Base-by-base conservation (phyloP, 495 filamentous ascomycete genomes). In the Pseudoneurospora amorphoporcata region DNA sequence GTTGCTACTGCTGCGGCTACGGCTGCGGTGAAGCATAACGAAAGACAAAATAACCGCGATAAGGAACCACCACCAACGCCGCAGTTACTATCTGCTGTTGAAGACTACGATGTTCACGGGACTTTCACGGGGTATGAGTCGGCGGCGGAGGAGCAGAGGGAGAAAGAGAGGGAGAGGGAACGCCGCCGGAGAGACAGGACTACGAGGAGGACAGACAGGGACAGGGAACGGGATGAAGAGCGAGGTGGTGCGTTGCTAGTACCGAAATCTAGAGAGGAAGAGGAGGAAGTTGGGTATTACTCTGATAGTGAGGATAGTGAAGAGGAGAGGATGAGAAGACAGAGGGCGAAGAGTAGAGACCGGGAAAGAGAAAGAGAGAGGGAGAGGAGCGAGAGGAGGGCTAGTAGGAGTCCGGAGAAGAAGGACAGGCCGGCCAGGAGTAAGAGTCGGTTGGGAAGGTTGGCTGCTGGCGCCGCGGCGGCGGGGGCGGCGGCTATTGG, bases 401-500 rank as follows among this genome's bases (percentile, higher is more conserved):
- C 1, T 0, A 35, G 53, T 35, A 65, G 53, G 1, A 65, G 53
- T 65, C 53, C 80, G 79, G 74, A 82, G 61, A 89, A 87, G 84
- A 86, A 87, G 74, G 41, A 42, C 14, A 42, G 35, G 14, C 29
- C 53, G 14, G 53, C 53, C 6, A 86, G 90, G 73, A 90, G 86
- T 74, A 78, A 81, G 75, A 92, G 90, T 70, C 86, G 86, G 71
- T 84, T 90, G 45, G 86, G 89, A 38, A 87, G 90, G 53, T 71
- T 92, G n/a, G 90, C 91, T 65, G 88, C 87, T 32, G 91, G 87
- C 3, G 92, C 88, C 7, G 83, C 91, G 38, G 91, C 88, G 39
- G 90, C 92, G 35, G 90, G 88, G 23, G 92, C 91, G 1, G 90
- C 92, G 16, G 94, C 91, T 6, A 86, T 94, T 73, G 92, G 92